phyloP scores from a whole-genome alignment of 306 rosid genomes.

The Ormosia emarginata region DNA sequence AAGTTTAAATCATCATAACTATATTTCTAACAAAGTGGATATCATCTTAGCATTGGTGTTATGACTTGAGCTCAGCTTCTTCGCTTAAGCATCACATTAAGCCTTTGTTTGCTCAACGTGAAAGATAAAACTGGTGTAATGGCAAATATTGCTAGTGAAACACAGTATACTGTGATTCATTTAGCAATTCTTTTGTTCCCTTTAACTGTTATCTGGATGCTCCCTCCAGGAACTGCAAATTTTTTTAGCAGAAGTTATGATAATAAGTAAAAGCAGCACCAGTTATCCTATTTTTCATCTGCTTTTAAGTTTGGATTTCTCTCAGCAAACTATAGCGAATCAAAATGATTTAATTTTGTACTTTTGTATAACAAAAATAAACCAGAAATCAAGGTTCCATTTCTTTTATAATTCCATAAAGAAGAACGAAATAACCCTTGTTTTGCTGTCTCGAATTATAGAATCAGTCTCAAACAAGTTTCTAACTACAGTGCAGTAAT shows the following conservation, averaged over 20 bases:
- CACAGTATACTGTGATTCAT: neutral
- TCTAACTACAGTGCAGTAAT: too few species aligned
- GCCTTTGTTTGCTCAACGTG: neutral
- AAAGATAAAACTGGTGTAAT: neutral
- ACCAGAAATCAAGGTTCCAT: neutral
- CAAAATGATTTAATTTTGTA: neutral
- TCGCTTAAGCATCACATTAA: neutral
- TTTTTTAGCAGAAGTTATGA: neutral
- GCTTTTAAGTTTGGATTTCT: neutral
- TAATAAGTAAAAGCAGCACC: neutral
- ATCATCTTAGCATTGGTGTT: neutral
- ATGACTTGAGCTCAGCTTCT: neutral
- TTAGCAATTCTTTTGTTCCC: neutral
- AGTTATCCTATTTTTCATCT: neutral
- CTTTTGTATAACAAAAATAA: neutral
- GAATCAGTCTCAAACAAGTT: too few species aligned
- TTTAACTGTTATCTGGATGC: neutral
- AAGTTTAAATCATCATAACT: neutral
- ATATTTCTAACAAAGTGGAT: neutral
- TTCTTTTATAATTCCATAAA: neutral
- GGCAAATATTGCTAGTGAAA: constrained; percentile 2
- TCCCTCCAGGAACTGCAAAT: neutral
- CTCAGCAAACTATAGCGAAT: neutral
- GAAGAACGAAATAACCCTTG: too few species aligned
- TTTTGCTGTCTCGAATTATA: too few species aligned